phyloP scores from a whole-genome alignment of 306 rosid species.

The Glycyrrhiza uralensis region DNA sequence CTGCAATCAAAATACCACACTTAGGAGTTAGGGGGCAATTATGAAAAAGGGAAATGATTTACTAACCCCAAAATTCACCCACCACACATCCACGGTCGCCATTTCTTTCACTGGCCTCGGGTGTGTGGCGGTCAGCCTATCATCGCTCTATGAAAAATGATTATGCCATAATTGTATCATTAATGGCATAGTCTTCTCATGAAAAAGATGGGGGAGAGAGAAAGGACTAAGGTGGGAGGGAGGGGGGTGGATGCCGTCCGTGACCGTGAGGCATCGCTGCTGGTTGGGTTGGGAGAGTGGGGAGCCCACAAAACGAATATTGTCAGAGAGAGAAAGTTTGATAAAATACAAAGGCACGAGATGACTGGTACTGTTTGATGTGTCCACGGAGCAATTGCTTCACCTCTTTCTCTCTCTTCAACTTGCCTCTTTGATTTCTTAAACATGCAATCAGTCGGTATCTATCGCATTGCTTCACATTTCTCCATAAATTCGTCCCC shows the following conservation, averaged over 20 bases:
- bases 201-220: not conserved
- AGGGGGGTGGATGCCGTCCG: constrained; percentile 52
- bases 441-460: not conserved
- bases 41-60: too few relatives aligned
- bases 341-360: constrained; percentile 33
- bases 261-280: constrained; percentile 61
- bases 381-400: constrained; percentile 41
- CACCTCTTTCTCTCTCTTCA: not conserved
- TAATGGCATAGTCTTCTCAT: constrained; percentile 7
- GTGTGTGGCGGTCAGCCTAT: constrained; percentile 13
- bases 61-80: too few relatives aligned
- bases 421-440: not conserved
- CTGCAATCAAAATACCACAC: not conserved
- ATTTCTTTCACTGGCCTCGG: too few relatives aligned
- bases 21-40: not conserved
- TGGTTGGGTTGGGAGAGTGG: constrained; percentile 37
- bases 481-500: not conserved
- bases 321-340: not conserved
- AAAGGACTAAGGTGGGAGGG: too few relatives aligned
- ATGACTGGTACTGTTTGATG: constrained; percentile 36
- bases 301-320: constrained; percentile 39
- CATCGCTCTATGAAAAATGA: constrained; percentile 57
- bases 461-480: not conserved
- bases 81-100: too few relatives aligned
- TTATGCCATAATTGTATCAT: constrained; percentile 43